Conservation (phyloP, 352 stramenopile genomes). For the Lagenidium giganteum region DNA sequence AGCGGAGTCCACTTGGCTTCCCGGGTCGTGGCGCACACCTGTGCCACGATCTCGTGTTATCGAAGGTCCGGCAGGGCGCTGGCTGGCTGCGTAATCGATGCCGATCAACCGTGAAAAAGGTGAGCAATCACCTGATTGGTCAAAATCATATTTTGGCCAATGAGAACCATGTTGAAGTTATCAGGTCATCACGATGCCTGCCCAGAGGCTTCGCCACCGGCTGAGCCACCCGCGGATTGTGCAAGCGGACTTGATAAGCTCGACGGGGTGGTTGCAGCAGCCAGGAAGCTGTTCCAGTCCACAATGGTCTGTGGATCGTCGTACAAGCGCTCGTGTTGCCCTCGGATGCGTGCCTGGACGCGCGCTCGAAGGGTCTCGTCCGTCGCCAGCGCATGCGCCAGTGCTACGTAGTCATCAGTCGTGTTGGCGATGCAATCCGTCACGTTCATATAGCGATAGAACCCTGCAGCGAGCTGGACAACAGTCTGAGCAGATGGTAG, state of each 20-base stretch:
- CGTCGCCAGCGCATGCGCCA: slow-evolving; percentile 21
- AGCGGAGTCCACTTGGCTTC: too few relatives aligned
- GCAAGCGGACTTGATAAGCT: too few relatives aligned
- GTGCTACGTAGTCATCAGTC: slow-evolving; percentile 26
- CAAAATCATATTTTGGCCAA: slow-evolving; percentile 6
- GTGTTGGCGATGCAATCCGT: slow-evolving; percentile 26
- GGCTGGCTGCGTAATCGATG: too few relatives aligned
- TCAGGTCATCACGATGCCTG: too few relatives aligned
- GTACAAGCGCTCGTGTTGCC: slow-evolving; percentile 5
- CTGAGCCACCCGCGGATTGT: too few relatives aligned
- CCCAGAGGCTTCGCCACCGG: too few relatives aligned
- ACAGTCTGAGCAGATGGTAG: slow-evolving; percentile 36
- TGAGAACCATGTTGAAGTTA: background rate
- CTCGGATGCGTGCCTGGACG: background rate
- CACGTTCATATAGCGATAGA: slow-evolving; percentile 38
- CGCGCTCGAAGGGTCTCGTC: slow-evolving; percentile 7
- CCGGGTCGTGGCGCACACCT: too few relatives aligned
- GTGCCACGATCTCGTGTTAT: too few relatives aligned
- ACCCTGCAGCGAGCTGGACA: slow-evolving; percentile 40
- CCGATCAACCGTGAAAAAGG: too few relatives aligned
- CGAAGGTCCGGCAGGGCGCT: too few relatives aligned
- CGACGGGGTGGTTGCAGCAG: too few relatives aligned
- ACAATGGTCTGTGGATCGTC: slow-evolving; percentile 4
- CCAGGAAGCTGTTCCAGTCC: slow-evolving; percentile 18
- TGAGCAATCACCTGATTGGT: slow-evolving; percentile 11